Conservation (phyloP, 2,329 filamentous ascomycete genomes). For the Diaporthe velutina region DNA sequence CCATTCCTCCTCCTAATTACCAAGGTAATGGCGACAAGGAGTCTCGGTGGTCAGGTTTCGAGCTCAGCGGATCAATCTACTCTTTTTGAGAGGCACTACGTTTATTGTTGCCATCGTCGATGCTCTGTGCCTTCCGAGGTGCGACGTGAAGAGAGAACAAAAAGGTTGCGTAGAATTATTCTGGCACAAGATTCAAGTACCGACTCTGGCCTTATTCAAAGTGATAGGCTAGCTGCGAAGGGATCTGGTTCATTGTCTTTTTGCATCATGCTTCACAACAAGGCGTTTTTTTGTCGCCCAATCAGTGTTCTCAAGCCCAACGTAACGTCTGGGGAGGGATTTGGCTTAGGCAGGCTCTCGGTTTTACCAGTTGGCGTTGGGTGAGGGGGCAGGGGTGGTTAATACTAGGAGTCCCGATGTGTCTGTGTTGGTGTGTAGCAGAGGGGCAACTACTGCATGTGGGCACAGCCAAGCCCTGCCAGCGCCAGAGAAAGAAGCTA, state of each 20-base stretch:
- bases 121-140: no score
- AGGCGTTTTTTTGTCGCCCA: no score
- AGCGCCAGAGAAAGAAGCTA: not conserved
- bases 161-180: no score
- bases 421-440: conserved; percentile 17
- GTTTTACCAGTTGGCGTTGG: no score
- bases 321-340: no score
- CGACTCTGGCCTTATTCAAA: not conserved
- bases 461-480: not conserved
- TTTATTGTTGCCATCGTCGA: no score
- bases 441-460: not conserved
- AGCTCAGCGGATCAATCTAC: not conserved
- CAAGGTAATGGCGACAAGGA: conserved; percentile 3
- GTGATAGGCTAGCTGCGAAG: not conserved
- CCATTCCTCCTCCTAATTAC: no score
- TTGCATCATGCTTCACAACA: not conserved
- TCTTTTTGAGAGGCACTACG: not conserved
- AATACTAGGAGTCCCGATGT: not conserved
- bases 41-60: not conserved
- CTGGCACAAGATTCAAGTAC: not conserved
- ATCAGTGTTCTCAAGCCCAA: no score
- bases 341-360: no score
- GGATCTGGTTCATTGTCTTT: not conserved
- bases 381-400: not conserved
- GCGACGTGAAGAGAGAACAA: no score